These are phyloP conservation scores for Ascocoryne sarcoides DNA, from an alignment of 2,329 filamentous ascomycete species.

Conservation along the genomic window DNA sequence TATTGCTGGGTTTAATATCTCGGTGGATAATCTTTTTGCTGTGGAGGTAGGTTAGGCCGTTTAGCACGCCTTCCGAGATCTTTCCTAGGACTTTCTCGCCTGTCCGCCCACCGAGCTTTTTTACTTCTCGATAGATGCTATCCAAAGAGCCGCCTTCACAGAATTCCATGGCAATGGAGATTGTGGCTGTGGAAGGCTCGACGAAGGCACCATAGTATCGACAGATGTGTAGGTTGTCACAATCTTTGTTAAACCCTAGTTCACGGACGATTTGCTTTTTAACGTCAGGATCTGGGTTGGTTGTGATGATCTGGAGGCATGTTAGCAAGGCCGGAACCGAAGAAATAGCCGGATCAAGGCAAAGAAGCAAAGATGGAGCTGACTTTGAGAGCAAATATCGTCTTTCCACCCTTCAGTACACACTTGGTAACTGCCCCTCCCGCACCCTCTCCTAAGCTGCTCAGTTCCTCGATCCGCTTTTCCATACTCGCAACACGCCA, in stretches of 20 bases:
- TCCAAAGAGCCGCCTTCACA: conserved; percentile 95
- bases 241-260: conserved; percentile 95
- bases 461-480: conserved; percentile 78
- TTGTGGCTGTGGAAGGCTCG: conserved; percentile 90
- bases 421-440: conserved; percentile 92
- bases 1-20: conserved; percentile 98
- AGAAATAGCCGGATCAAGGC: neutral
- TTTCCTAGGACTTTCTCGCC: conserved; percentile 97
- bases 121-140: conserved; percentile 95
- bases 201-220: conserved; percentile 96
- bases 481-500: conserved; percentile 91
- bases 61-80: conserved; percentile 88
- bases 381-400: conserved; percentile 82
- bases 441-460: conserved; percentile 86
- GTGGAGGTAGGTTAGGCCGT: conserved; percentile 90
- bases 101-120: conserved; percentile 85
- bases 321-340: neutral
- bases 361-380: neutral
- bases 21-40: conserved; percentile 95
- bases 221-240: conserved; percentile 92
- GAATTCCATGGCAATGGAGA: conserved; percentile 98
- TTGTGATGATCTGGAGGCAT: conserved; percentile 80
- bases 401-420: conserved; percentile 83
- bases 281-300: conserved; percentile 92
- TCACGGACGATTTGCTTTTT: conserved; percentile 98